Base-by-base conservation (phyloP, 345 rosid genomes). In the Xanthoceras sorbifolium region DNA sequence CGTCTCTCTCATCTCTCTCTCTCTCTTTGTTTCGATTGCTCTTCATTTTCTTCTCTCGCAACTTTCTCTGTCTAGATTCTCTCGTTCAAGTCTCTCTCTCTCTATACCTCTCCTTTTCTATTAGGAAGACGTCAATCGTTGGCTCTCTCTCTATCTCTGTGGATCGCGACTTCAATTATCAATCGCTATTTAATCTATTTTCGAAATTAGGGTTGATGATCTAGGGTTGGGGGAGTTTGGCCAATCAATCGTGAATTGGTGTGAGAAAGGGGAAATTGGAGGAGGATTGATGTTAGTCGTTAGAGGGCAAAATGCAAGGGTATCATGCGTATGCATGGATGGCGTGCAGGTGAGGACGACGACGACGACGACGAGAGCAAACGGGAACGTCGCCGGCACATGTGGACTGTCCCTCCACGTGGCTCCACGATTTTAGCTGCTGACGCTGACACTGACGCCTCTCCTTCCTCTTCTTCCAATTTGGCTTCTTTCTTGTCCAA, bases 381-480 rank as follows among this genome's bases (percentile, higher is more conserved):
- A 77, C 83, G 84, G 67, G 78, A 78, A 77, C 62, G 69, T 69
- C 72, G 79, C 18, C 89, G 78, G 92, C 92, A 83, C 84, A 90
- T 90, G 91, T 87, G 88, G 84, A 82, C 81, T 64, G 80, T 86
- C 86, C 84, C 90, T 74, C 80, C 84, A 75, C 91, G 90, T 88
- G 82, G 57, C 78, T 87, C 87, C 80, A 73, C 78, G 83, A 81
- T 74, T 81, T 73, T 73, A 73, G 69, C 67, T 73, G 66, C 77
- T 26, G 46, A 18, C 57, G 87, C 75, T 81, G 81, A 54, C 79
- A 82, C 55, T 79, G 86, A 46, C 9, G 25, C 26, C 8, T 54
- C 60, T 54, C 60, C 60, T 18, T 22, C 60, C 63, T 80, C 87
- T 15, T 78, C 83, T 44, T 69, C 85, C 11, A 85, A 87, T 82